phyloP scores from a whole-genome alignment of 371 early-diverging fungal species.

The Chytridium lagenaria region DNA sequence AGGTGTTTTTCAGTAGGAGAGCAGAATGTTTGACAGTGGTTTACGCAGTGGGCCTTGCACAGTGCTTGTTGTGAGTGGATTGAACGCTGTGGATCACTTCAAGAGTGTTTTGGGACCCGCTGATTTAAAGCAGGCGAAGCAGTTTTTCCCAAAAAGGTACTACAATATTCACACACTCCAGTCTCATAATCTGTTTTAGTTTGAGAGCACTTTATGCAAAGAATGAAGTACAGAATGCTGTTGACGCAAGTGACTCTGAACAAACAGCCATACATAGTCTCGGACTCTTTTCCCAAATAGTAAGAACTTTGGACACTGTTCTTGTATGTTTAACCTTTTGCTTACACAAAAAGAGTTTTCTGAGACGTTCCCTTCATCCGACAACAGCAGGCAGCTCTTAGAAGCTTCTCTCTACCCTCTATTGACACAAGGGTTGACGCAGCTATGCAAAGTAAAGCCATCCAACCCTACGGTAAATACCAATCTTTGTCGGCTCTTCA shows the following conservation, averaged over 20 bases:
- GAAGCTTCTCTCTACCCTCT: constrained; percentile 57
- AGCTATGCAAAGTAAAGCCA: constrained; percentile 61
- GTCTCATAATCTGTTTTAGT: constrained; percentile 25
- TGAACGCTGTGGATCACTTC: constrained; percentile 33
- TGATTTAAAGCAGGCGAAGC: constrained; percentile 35
- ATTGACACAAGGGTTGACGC: constrained; percentile 55
- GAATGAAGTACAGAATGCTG: constrained; percentile 45
- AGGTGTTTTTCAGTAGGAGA: constrained; percentile 3
- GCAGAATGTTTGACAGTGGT: no score
- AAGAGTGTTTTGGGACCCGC: constrained; percentile 38
- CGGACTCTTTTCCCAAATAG: constrained; percentile 59
- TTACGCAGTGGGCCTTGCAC: constrained; percentile 37
- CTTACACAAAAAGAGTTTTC: constrained; percentile 33
- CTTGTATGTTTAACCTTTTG: neutral
- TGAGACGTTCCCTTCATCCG: constrained; percentile 38
- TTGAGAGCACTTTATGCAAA: constrained; percentile 47
- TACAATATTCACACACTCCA: neutral
- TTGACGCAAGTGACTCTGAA: constrained; percentile 43
- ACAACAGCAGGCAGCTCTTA: constrained; percentile 46
- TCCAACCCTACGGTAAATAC: constrained; percentile 55
- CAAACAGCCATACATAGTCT: constrained; percentile 43
- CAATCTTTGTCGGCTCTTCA: no score
- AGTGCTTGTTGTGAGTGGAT: constrained; percentile 30
- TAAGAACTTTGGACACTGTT: no score
- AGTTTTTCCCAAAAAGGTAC: constrained; percentile 38